Evolutionary conservation across 2,329 filamentous ascomycete genomes (phyloP).

Genomic region (Atkinsonella texensis): DNA sequence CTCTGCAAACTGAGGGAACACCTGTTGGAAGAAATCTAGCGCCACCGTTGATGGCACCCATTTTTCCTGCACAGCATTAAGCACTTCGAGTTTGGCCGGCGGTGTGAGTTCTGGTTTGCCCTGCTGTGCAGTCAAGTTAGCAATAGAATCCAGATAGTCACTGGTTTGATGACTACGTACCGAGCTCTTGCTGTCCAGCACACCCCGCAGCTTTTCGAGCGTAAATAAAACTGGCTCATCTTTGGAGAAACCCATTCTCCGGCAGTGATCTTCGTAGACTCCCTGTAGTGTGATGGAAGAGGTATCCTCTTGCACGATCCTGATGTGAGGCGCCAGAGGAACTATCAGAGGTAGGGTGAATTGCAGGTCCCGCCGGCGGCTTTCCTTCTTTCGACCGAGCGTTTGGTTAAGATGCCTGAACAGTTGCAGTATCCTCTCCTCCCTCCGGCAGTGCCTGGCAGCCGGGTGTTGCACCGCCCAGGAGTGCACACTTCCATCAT

Average conservation of each 20-base stretch:
- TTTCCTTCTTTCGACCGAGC: constrained; percentile 86
- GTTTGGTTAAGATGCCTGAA: constrained; percentile 97
- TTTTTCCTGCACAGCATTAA: constrained; percentile 85
- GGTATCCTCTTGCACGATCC: constrained; percentile 89
- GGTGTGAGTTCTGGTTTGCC: constrained; percentile 57
- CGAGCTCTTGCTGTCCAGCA: constrained; percentile 55
- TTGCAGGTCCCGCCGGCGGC: constrained; percentile 80
- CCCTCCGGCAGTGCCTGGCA: constrained; percentile 78
- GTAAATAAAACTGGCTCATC: constrained; percentile 92
- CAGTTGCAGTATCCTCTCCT: constrained; percentile 89
- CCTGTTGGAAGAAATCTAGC: constrained; percentile 78
- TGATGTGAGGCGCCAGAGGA: constrained; percentile 84
- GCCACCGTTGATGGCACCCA: constrained; percentile 76
- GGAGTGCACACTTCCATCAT: constrained; percentile 92
- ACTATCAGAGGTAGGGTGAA: constrained; percentile 96
- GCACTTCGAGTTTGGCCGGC: constrained; percentile 76
- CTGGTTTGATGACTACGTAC: constrained; percentile 26
- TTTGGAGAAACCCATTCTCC: constrained; percentile 75
- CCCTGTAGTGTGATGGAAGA: constrained; percentile 91
- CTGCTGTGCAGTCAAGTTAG: constrained; percentile 25
- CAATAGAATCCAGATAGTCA: neutral
- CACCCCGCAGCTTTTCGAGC: constrained; percentile 79
- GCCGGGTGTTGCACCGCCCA: constrained; percentile 96
- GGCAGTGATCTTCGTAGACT: constrained; percentile 92
- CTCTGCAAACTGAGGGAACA: constrained; percentile 79